phyloP scores from a whole-genome alignment of 2,329 filamentous ascomycete genomes.

The Chrysoporthe austroafricana region DNA sequence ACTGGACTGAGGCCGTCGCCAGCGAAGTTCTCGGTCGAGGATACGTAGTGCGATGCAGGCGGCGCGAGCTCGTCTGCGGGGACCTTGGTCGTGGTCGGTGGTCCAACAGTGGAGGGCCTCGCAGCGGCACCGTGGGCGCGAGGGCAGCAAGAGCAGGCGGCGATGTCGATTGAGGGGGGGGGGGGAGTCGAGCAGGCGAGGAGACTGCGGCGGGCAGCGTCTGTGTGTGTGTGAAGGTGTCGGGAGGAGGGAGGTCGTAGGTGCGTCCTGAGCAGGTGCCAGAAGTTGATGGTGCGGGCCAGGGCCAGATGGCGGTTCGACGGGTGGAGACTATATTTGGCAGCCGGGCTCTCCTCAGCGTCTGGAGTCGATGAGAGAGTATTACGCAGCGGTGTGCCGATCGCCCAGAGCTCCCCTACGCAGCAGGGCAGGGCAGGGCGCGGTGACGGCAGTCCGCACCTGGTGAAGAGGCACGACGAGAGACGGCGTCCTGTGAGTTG shows the following conservation, averaged over 20 bases:
- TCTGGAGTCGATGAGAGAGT: not conserved
- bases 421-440: no score
- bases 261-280: not conserved
- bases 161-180: not conserved
- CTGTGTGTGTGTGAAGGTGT: not conserved
- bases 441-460: no score
- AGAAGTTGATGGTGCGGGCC: not conserved
- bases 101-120: not conserved
- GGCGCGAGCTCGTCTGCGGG: not conserved
- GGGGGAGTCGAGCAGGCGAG: not conserved
- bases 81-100: not conserved
- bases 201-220: not conserved
- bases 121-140: not conserved
- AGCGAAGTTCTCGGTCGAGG: not conserved
- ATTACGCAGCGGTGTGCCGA: not conserved
- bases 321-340: constrained; percentile 10
- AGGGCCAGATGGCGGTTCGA: not conserved
- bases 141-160: not conserved
- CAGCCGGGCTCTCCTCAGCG: not conserved
- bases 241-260: not conserved
- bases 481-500: no score
- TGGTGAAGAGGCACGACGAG: no score
- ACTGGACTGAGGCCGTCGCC: not conserved
- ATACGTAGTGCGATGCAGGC: not conserved
- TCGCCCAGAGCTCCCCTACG: not conserved